A percentile compares a stretch with the other conserved stretches of the same genome.
Conservation (phyloP, 306 rosid genomes). For the Aeschynomene evenia region DNA sequence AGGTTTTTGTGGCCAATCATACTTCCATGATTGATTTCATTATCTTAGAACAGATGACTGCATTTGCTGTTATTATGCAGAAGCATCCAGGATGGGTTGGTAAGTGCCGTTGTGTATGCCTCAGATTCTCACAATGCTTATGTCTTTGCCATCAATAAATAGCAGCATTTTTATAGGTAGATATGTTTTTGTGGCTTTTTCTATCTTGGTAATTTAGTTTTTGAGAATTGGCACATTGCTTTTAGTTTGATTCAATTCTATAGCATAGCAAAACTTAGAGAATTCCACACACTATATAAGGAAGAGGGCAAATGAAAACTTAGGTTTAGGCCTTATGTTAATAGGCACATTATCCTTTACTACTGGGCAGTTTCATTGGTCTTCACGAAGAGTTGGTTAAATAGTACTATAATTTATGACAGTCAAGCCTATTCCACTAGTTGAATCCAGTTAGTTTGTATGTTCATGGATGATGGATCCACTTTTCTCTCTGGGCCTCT, state of each 20-base stretch:
- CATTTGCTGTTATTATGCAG: constrained; percentile 93
- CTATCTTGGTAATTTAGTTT: not conserved
- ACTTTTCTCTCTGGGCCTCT: not conserved
- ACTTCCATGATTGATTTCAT: constrained; percentile 94
- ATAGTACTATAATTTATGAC: not conserved
- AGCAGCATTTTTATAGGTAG: not conserved
- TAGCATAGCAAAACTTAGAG: not conserved
- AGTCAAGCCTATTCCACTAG: not conserved
- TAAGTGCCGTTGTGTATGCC: constrained; percentile 25
- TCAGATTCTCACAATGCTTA: not conserved
- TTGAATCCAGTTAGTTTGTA: too few species aligned
- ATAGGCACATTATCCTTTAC: not conserved
- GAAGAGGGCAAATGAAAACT: not conserved
- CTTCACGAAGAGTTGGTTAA: too few species aligned
- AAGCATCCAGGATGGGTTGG: constrained; percentile 97
- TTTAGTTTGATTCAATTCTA: not conserved
- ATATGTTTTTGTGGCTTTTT: not conserved
- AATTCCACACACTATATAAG: not conserved
- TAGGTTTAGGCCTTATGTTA: constrained; percentile 3
- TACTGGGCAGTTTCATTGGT: too few species aligned
- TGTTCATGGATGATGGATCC: too few species aligned
- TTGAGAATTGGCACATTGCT: not conserved
- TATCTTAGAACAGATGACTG: constrained; percentile 87
- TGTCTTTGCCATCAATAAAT: not conserved
- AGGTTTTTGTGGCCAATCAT: constrained; percentile 91